These are phyloP conservation scores for Taiozyma sp. DNA, from an alignment of 1,139 yeast species.

Conservation along the genomic window DNA sequence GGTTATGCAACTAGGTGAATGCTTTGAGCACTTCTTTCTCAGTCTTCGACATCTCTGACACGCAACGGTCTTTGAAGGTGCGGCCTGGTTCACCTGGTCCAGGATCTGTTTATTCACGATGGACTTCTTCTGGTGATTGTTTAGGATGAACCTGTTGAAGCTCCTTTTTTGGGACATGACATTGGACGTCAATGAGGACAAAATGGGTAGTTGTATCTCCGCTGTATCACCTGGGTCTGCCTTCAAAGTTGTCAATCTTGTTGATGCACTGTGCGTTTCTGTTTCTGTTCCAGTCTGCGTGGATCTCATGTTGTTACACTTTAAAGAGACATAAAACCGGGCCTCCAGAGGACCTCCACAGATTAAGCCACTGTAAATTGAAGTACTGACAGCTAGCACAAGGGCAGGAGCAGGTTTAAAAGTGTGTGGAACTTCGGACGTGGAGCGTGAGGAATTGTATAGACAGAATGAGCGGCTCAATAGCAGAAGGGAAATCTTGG, in stretches of 20 bases:
- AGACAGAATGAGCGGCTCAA: neutral
- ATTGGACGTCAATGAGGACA: neutral
- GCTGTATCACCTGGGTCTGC: neutral
- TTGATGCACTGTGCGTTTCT: neutral
- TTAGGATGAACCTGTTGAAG: constrained; percentile 12
- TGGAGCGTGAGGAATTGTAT: neutral
- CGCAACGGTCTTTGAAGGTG: constrained; percentile 23
- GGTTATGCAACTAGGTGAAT: constrained; percentile 38
- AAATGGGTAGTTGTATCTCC: neutral
- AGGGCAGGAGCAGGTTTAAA: no score
- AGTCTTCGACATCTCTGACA: constrained; percentile 39
- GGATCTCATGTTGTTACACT: neutral
- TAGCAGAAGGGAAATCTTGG: neutral
- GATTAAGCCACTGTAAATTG: neutral
- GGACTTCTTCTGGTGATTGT: constrained; percentile 14
- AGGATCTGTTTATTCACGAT: constrained; percentile 7
- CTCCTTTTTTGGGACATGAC: neutral
- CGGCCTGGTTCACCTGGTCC: constrained; percentile 8
- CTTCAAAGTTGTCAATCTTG: neutral
- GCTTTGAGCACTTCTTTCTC: constrained; percentile 46
- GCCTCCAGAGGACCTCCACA: neutral
- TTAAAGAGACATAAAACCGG: neutral
- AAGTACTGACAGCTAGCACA: neutral
- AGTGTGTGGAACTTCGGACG: no score
- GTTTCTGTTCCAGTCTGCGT: neutral